Conservation (phyloP, 768 basidiomycete species). For the Leucocoprinus sp. region DNA sequence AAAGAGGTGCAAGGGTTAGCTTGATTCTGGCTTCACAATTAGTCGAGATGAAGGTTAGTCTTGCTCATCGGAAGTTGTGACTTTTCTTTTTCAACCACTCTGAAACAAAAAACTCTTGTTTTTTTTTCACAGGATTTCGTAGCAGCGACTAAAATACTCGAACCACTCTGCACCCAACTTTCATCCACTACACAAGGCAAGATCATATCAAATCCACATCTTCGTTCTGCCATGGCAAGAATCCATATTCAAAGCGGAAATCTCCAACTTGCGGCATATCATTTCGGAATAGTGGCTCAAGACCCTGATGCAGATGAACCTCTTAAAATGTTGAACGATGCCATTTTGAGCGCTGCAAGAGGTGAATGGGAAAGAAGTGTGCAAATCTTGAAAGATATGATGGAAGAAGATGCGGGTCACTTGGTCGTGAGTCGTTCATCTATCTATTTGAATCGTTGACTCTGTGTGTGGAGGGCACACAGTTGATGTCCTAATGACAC, state of each 20-base stretch:
- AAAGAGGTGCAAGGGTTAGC: constrained; percentile 66
- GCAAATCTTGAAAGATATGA: constrained; percentile 31
- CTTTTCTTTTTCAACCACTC: neutral
- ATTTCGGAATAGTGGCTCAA: constrained; percentile 44
- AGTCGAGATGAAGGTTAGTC: constrained; percentile 71
- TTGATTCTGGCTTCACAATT: constrained; percentile 77
- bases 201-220: constrained; percentile 34
- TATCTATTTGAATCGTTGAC: neutral
- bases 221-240: constrained; percentile 64
- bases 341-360: constrained; percentile 55
- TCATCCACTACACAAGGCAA: neutral
- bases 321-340: constrained; percentile 54
- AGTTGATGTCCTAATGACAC: no score
- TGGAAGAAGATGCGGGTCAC: constrained; percentile 51
- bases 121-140: constrained; percentile 45
- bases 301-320: constrained; percentile 35
- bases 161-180: constrained; percentile 49
- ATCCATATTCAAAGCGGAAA: constrained; percentile 72
- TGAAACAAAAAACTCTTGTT: neutral
- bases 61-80: no score
- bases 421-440: constrained; percentile 37
- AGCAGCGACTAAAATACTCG: constrained; percentile 60
- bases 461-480: no score
- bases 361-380: constrained; percentile 62
- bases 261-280: constrained; percentile 45